Conservation (phyloP, 176 grass and related monocot species). For the Poa annua region DNA sequence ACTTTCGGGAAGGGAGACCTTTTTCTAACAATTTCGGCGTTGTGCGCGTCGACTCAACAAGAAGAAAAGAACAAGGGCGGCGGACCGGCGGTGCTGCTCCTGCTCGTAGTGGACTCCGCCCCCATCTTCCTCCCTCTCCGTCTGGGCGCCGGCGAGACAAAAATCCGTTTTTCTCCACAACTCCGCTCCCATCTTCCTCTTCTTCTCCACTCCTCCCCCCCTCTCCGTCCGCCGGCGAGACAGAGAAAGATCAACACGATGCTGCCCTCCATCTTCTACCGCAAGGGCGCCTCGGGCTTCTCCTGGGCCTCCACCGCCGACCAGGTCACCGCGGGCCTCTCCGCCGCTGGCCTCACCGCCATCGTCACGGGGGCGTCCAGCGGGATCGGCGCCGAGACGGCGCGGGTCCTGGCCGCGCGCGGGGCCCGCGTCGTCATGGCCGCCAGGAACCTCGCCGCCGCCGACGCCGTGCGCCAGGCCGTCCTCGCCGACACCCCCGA, state of each 20-base stretch:
- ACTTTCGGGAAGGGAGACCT: too few species aligned
- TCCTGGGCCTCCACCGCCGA: conserved; percentile 90
- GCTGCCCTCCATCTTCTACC: conserved; percentile 57
- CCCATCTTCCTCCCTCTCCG: neutral
- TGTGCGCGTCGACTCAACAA: too few species aligned
- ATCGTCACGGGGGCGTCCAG: conserved; percentile 92
- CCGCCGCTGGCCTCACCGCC: conserved; percentile 70
- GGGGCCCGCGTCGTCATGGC: conserved; percentile 88
- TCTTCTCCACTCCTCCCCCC: too few species aligned
- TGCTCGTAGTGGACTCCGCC: too few species aligned
- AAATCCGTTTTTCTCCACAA: too few species aligned
- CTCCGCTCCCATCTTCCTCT: too few species aligned
- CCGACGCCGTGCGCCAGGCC: conserved; percentile 44
- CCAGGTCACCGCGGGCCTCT: conserved; percentile 68
- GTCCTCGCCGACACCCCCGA: conserved; percentile 56
- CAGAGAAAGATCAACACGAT: conserved; percentile 1
- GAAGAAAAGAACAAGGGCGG: too few species aligned
- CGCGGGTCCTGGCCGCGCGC: conserved; percentile 66
- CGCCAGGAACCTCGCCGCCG: conserved; percentile 59
- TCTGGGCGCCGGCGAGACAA: neutral
- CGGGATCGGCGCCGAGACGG: conserved; percentile 82
- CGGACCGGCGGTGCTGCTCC: too few species aligned
- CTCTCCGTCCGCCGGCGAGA: neutral
- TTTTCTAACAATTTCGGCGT: too few species aligned
- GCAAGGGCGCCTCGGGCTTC: conserved; percentile 78